phyloP scores from a whole-genome alignment of 495 filamentous ascomycete species.

The Xylaria cubensis region DNA sequence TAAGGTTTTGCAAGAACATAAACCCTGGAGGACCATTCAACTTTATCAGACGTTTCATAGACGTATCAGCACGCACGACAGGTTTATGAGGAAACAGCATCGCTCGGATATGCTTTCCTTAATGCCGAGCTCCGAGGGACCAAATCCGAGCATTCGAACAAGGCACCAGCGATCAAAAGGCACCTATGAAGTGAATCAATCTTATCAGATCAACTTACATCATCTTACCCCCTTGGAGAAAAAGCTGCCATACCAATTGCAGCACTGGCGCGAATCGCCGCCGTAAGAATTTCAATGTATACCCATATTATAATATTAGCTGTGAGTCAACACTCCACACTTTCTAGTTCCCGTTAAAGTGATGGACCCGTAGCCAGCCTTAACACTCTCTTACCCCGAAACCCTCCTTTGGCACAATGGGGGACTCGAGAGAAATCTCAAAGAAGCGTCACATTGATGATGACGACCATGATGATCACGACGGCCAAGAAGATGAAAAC shows the following conservation, averaged over 20 bases:
- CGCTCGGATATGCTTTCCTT: constrained; percentile 13
- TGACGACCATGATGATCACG: constrained; percentile 34
- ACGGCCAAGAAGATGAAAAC: constrained; percentile 34
- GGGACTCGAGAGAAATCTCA: neutral
- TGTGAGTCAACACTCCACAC: constrained; percentile 11
- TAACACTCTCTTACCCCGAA: neutral
- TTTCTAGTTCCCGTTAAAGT: neutral
- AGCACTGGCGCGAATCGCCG: neutral
- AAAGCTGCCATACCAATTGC: constrained; percentile 3
- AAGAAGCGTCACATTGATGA: constrained; percentile 31
- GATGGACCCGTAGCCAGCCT: neutral
- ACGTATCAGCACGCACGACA: neutral
- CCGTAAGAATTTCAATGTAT: neutral
- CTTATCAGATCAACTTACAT: constrained; percentile 27
- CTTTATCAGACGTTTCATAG: neutral
- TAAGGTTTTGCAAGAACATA: neutral
- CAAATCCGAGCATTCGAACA: constrained; percentile 20
- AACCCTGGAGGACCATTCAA: neutral
- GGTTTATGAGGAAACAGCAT: neutral
- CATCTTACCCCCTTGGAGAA: neutral
- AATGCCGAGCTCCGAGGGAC: constrained; percentile 19
- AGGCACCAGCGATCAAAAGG: neutral
- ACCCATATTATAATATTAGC: neutral
- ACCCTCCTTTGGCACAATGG: constrained; percentile 14
- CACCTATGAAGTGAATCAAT: neutral